Evolutionary conservation across 176 grass and related monocot genomes (phyloP), one percentile per base, ranked within the genome.

Genomic region (Cenchrus fungigraminus): DNA sequence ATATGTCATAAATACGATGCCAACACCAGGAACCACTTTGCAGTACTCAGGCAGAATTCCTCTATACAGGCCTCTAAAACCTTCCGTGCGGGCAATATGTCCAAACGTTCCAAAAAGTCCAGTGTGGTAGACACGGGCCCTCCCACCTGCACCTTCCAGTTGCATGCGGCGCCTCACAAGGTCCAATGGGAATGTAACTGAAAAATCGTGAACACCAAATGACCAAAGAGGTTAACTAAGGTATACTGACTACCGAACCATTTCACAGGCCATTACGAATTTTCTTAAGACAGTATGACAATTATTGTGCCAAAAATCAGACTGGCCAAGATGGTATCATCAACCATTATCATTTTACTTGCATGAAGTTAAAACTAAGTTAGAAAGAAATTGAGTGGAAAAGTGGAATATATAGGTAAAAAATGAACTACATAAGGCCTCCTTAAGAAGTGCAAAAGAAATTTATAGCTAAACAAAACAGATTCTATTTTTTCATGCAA

Each of bases 31-130:
- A 70, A 98, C 91, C 14, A 98, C 96, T 77, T 98, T 95, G 83
- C 89, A 95, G 87, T 98, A 98, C 79, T 98, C 96, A 0, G 93
- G 96, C 85, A 95, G 85, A 64, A 98, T 98, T 80, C 96, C 96
- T 98, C 96, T 93, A 75, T 98, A 98, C 70, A 98, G 77, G 67
- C 96, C 96, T 72, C 91, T 85, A 67, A 92, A 80, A 45, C 96
- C 91, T 75, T 98, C 93, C 9, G 85, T 80, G 43, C 45, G 83
- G 45, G 94, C 56, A 74, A 98, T 98, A 82, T 95, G 93, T 54
- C 83, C 84, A 47, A 95, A 98, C 32, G 96, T 90, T 81, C 96
- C 93, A 19, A 95, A 85, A 28, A 95, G 74, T 60, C 96, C 89
- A 4, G 93, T 90, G 28, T 86, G 66, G 91, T 98, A 95, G 55